Conservation (phyloP, 805 yeast genomes). For the Metschnikowia cubensis region DNA sequence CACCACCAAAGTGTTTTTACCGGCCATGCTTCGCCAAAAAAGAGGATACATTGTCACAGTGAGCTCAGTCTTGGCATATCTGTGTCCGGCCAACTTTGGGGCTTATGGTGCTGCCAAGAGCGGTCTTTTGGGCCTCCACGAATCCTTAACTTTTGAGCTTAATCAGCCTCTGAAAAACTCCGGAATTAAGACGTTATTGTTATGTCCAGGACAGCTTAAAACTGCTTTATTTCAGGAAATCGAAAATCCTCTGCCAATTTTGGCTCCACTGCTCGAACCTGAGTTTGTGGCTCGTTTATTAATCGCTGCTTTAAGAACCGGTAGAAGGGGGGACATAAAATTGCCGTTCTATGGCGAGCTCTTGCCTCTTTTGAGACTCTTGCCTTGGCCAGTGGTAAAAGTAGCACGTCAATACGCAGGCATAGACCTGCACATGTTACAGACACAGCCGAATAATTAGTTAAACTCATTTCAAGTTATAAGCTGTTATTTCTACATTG, state of each 20-base stretch:
- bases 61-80: constrained; percentile 80
- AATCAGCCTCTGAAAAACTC: constrained; percentile 46
- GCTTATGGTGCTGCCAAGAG: constrained; percentile 91
- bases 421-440: constrained; percentile 46
- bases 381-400: constrained; percentile 68
- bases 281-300: constrained; percentile 57
- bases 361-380: constrained; percentile 63
- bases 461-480: too few relatives aligned
- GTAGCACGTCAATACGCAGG: constrained; percentile 57
- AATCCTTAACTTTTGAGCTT: constrained; percentile 68
- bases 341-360: constrained; percentile 74
- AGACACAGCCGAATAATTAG: too few relatives aligned
- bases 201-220: constrained; percentile 84
- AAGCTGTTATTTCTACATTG: too few relatives aligned
- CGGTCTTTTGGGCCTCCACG: constrained; percentile 81
- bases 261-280: constrained; percentile 85
- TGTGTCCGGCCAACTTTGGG: constrained; percentile 77
- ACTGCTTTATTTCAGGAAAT: constrained; percentile 75
- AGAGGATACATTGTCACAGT: constrained; percentile 79
- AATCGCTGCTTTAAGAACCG: constrained; percentile 51
- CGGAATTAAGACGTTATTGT: constrained; percentile 67
- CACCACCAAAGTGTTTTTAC: constrained; percentile 66
- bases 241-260: constrained; percentile 61
- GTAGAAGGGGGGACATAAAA: constrained; percentile 64
- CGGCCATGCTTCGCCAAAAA: constrained; percentile 56